Base-by-base conservation (phyloP, 805 yeast species). In the Kregervanrija fluxuum region DNA sequence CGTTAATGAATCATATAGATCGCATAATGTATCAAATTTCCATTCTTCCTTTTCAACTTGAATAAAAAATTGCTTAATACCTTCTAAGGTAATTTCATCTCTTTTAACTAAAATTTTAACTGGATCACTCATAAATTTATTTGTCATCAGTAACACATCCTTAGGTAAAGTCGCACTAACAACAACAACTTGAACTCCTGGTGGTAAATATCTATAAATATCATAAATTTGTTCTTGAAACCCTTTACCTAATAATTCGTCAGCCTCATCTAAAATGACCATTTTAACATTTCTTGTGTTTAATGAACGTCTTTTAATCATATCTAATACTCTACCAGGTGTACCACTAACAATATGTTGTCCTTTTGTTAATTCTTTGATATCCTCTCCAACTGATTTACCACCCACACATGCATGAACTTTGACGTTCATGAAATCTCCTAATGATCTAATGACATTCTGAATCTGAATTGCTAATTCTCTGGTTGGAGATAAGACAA, bases 321-420 rank as follows among this genome's bases (percentile, higher is more conserved):
- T 88, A 68, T 93, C 98, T 60, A 74, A 79, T 53, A 93, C 97
- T 73, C 99, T 82, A 62, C 99, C 99, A 57, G 99, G 99, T 48
- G 99, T 93, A 64, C 98, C 99, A 59, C 89, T 91, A 47, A 93
- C 95, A 48, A 91, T 77, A 71, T 91, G 97, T 53, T 85, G 95
- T 55, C 95, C 95, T 52, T 79, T 78, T 60, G 77, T 75, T 65
- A 93, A 78, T 54, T 85, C 88, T 66, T 82, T 85, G 53, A 85
- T 75, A 72, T 93, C 99, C 54, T 89, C 93, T 49, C 81, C 80
- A 65, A 88, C 77, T 49, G 87, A 78, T 50, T 95, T 91, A 66
- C 99, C 99, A 69, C 99, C 99, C 61, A 93, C 87, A 69, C 95
- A 91, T 44, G 98, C 96, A 66, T 93, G 97, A 59, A 93, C 90